phyloP scores from a whole-genome alignment of 176 grass and related monocot genomes.

The Olyra latifolia region DNA sequence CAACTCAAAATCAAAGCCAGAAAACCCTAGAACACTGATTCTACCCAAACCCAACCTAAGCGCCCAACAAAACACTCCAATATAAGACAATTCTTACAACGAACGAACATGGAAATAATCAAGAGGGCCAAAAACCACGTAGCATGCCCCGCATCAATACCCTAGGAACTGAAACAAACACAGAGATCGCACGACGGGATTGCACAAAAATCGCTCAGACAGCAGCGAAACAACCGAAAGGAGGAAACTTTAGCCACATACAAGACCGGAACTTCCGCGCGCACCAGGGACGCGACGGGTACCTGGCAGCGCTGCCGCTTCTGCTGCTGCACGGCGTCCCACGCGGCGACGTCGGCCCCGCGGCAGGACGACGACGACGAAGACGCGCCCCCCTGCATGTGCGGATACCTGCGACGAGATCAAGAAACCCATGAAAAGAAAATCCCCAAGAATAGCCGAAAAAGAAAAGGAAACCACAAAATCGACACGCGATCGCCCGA shows the following conservation, averaged over 20 bases:
- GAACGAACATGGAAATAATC: neutral
- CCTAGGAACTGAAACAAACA: neutral
- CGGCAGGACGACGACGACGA: constrained; percentile 41
- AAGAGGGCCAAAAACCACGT: neutral
- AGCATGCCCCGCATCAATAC: neutral
- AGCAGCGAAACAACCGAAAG: neutral
- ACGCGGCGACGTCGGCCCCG: constrained; percentile 33
- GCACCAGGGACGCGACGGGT: neutral
- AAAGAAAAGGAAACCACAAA: neutral
- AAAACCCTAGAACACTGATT: neutral
- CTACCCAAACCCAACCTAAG: neutral
- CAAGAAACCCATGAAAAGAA: neutral
- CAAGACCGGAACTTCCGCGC: neutral
- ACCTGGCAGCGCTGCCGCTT: constrained; percentile 63
- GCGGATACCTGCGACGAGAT: constrained; percentile 31
- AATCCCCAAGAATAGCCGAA: neutral
- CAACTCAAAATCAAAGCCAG: neutral
- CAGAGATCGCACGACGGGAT: neutral
- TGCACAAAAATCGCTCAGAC: neutral
- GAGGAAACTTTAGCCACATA: neutral
- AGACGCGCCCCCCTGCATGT: constrained; percentile 30
- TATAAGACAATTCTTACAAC: neutral
- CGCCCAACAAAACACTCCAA: neutral
- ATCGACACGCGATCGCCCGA: neutral
- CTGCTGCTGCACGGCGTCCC: constrained; percentile 44